Evolutionary conservation across 768 basidiomycete genomes (phyloP).

Genomic region (Coprinopsis marcescibilis): DNA sequence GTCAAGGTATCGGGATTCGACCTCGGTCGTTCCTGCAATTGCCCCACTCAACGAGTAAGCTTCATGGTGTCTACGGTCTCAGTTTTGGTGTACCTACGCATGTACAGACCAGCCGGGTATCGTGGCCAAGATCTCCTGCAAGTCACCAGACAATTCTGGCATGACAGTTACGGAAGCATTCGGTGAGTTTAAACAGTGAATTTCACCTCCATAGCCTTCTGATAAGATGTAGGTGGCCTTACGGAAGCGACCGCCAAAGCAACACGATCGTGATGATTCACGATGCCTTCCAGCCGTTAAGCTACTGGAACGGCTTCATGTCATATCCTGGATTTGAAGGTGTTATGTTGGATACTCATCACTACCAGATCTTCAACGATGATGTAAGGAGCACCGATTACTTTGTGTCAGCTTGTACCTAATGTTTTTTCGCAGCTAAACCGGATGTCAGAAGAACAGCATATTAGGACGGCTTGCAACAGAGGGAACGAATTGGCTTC

Average conservation of each 20-base stretch:
- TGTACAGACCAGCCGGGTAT: slow-evolving; percentile 66
- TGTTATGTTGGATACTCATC: slow-evolving; percentile 76
- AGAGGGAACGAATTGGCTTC: slow-evolving; percentile 36
- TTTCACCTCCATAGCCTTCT: slow-evolving; percentile 8
- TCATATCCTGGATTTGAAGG: slow-evolving; percentile 47
- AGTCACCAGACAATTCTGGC: slow-evolving; percentile 59
- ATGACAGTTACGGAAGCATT: slow-evolving; percentile 69
- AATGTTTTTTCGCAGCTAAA: slow-evolving; percentile 31
- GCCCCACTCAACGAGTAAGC: slow-evolving; percentile 75
- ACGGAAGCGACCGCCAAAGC: slow-evolving; percentile 39
- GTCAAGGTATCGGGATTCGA: slow-evolving; percentile 48
- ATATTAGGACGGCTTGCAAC: slow-evolving; percentile 57
- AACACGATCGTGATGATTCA: slow-evolving; percentile 65
- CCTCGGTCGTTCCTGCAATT: slow-evolving; percentile 57
- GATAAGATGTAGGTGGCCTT: slow-evolving; percentile 28
- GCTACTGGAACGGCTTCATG: slow-evolving; percentile 64
- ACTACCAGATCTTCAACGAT: slow-evolving; percentile 69
- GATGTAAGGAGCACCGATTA: slow-evolving; percentile 32
- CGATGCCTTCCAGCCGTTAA: slow-evolving; percentile 75
- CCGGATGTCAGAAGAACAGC: slow-evolving; percentile 41
- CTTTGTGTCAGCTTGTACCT: slow-evolving; percentile 4
- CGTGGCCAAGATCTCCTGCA: slow-evolving; percentile 44
- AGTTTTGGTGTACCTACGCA: slow-evolving; percentile 2
- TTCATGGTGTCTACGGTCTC: not conserved
- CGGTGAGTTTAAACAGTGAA: slow-evolving; percentile 35